Base-by-base conservation (phyloP, 2,329 filamentous ascomycete genomes). In the Cordyceps militaris region DNA sequence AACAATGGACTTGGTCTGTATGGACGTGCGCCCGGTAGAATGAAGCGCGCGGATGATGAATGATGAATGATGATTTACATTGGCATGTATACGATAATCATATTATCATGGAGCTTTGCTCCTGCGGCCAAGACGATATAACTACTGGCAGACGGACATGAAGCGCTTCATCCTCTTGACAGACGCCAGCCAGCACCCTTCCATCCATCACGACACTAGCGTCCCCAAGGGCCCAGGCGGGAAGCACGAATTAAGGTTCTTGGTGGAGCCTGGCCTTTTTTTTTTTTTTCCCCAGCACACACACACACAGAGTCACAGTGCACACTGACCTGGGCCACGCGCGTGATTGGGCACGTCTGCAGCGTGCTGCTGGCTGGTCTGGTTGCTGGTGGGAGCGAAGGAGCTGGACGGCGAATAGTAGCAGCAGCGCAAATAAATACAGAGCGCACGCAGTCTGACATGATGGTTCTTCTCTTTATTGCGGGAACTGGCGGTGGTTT, bases 181-280 rank as follows among this genome's bases (percentile, higher is more conserved):
- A 13, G 34, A n/a, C 34, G n/a, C 11, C 34, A 38, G 14, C 16
- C 11, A 36, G 32, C 32, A 36, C 5, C 34, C 34, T 13, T 9
- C 32, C 32, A 34, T 36, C 32, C 34, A 42, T 42, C 38, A n/a
- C n/a, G 2, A 42, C n/a, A 42, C 44, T 47, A 28, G 44, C 16
- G 16, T 11, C 28, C 14, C 8, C 38, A n/a, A 24, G n/a, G 19
- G 23, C 38, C 38, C 50, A 44, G 50, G 50, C 50, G 50, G 50
- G 50, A 53, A 43, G 38, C 30, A 49, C 34, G 24, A 55, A 36
- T 44, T 56, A 56, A 56, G 53, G 53, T 56, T 56, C 53, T 38
- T 16, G 23, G 51, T 54, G 52, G 52, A 55, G 28, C 26, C 10
- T n/a, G 6, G 5, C 48, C 10, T 54, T 26, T 42, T 36, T 36